Conservation (phyloP, 257 asterid genomes). For the Avicennia marina region DNA sequence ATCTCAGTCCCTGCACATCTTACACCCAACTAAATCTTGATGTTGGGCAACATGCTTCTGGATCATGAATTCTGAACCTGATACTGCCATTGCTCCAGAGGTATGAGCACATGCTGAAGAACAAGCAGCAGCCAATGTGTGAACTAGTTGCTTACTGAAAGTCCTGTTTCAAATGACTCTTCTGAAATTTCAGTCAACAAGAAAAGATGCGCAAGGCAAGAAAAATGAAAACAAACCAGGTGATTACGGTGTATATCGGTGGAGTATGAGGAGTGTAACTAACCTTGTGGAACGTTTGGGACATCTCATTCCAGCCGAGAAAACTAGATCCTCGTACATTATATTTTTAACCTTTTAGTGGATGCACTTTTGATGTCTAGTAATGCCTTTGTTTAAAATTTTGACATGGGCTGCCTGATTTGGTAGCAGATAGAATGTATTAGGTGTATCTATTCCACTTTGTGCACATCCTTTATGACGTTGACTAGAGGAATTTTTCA, state of each 20-base stretch:
- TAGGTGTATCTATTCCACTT: slow-evolving; percentile 16
- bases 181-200: slow-evolving; percentile 46
- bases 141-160: slow-evolving; percentile 87
- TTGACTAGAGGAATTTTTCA: slow-evolving; percentile 31
- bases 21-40: slow-evolving; percentile 50
- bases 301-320: slow-evolving; percentile 81
- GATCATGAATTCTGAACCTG: slow-evolving; percentile 64
- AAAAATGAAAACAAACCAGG: slow-evolving; percentile 41
- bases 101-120: slow-evolving; percentile 31
- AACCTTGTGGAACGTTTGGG: slow-evolving; percentile 69
- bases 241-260: slow-evolving; percentile 51
- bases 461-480: slow-evolving; percentile 26
- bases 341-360: slow-evolving; percentile 7
- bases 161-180: slow-evolving; percentile 62
- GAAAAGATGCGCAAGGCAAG: slow-evolving; percentile 38
- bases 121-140: slow-evolving; percentile 28
- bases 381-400: slow-evolving; percentile 26
- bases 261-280: slow-evolving; percentile 62
- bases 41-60: slow-evolving; percentile 33
- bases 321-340: slow-evolving; percentile 47
- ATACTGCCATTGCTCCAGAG: slow-evolving; percentile 24
- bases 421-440: slow-evolving; percentile 22
- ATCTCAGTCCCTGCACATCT: slow-evolving; percentile 46
- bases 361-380: slow-evolving; percentile 19
- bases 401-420: slow-evolving; percentile 27